A percentile compares a stretch with the other conserved stretches of the same genome.
Evolutionary conservation across 352 stramenopile species (phyloP).

Genomic region (Phytophthora tentaculata): DNA sequence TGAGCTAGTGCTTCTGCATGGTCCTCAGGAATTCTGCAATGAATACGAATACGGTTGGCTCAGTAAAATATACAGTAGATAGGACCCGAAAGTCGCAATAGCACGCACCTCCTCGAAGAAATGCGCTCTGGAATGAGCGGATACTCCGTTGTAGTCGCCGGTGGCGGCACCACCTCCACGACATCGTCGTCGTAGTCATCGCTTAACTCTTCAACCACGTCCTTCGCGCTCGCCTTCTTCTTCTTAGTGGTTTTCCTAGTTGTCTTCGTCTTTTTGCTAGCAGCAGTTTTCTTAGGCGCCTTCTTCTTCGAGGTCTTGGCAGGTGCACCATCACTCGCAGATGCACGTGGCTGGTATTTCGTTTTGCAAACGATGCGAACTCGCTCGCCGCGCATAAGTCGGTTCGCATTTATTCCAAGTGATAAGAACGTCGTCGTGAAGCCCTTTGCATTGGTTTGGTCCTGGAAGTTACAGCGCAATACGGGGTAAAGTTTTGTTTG

Average conservation of each 20-base stretch:
- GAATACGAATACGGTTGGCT: slow-evolving; percentile 2
- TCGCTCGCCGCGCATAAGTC: slow-evolving; percentile 65
- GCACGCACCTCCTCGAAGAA: slow-evolving; percentile 54
- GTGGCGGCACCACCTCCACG: slow-evolving; percentile 49
- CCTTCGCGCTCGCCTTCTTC: slow-evolving; percentile 41
- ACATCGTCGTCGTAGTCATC: slow-evolving; percentile 71
- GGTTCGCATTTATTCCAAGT: slow-evolving; percentile 54
- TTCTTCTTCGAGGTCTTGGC: slow-evolving; percentile 47
- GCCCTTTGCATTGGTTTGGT: slow-evolving; percentile 82
- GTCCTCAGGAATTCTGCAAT: slow-evolving; percentile 61
- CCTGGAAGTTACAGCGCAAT: slow-evolving; percentile 37
- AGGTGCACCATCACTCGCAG: slow-evolving; percentile 28
- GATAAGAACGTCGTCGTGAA: slow-evolving; percentile 88
- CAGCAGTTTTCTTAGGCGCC: slow-evolving; percentile 32
- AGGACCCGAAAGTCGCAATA: neutral
- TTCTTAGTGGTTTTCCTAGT: slow-evolving; percentile 36
- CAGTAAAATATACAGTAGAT: neutral
- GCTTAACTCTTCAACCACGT: slow-evolving; percentile 64
- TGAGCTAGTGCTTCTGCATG: slow-evolving; percentile 81
- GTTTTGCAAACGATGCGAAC: slow-evolving; percentile 87
- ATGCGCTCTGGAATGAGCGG: slow-evolving; percentile 60
- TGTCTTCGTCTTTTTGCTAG: slow-evolving; percentile 43
- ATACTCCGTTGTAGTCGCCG: slow-evolving; percentile 42
- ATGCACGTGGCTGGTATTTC: slow-evolving; percentile 45
- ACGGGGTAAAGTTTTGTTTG: neutral